Evolutionary conservation across 1,284 basidiomycete species (phyloP), one percentile per base, ranked within the genome.

Genomic region (Meripilus lineatus): DNA sequence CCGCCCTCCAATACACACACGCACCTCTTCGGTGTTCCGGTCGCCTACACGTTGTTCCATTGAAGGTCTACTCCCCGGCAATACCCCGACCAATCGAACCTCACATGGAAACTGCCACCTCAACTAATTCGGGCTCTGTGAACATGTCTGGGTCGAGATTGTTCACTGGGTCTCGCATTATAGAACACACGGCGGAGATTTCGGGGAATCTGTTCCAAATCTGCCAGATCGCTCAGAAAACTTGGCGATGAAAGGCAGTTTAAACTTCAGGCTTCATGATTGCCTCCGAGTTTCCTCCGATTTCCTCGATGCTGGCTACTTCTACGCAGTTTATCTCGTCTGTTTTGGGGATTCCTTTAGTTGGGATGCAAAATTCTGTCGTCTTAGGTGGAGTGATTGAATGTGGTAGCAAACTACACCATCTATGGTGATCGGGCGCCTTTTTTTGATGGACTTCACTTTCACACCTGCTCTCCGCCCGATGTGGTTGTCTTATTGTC

Each of bases 151-250:
- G 28, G 28, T 10, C 28, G 10, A 15, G 28, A 10, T 30, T 15
- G 32, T n/a, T n/a, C n/a, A n/a, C n/a, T n/a, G n/a, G n/a, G n/a
- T n/a, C n/a, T n/a, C n/a, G n/a, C n/a, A n/a, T n/a, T n/a, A 17
- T 39, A 25, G 38, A 39, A 22, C 8, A 39, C n/a, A n/a, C n/a
- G n/a, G 28, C 42, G 42, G 34, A 44, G 35, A 44, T 44, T 44
- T 17, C 35, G 42, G 42, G 11, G 15, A 35, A 28, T 36, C 25
- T 28, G 13, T 38, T 22, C 32, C 34, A 38, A 26, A 21, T 15
- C 23, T 30, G 11, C 10, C 18, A 15, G 15, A 25, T 14, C n/a
- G 26, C 24, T 15, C 26, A 14, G 26, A 14, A 21, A 11, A 15
- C 18, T 32, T 44, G 42, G 42, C 42, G 42, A 44, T 44, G 42